Conservation (phyloP, 2,329 filamentous ascomycete species). For the Stagonosporopsis chrysanthemi region DNA sequence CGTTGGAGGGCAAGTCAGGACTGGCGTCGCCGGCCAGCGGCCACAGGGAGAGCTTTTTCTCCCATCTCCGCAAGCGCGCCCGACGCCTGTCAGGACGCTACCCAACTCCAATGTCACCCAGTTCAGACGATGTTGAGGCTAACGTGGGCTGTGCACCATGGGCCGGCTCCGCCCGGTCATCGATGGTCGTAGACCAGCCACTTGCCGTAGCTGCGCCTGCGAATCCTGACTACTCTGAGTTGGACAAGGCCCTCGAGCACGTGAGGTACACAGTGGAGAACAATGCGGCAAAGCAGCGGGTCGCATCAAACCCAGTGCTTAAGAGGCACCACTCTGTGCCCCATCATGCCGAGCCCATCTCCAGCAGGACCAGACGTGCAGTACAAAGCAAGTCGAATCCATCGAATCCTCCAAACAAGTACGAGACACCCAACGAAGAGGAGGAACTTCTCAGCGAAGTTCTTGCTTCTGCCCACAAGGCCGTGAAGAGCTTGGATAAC, state of each 20-base stretch:
- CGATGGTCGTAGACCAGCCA: constrained; percentile 72
- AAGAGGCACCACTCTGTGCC: constrained; percentile 59
- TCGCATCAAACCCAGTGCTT: constrained; percentile 55
- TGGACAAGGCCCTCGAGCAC: constrained; percentile 68
- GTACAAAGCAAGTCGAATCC: constrained; percentile 74
- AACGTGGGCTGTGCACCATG: constrained; percentile 90
- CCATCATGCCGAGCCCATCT: constrained; percentile 62
- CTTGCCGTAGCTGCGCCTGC: constrained; percentile 56
- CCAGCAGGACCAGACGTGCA: constrained; percentile 80
- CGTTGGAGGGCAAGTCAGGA: constrained; percentile 81
- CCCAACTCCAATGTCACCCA: constrained; percentile 79
- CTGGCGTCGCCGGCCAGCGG: constrained; percentile 78
- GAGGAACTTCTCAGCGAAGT: constrained; percentile 94
- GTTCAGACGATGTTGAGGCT: constrained; percentile 87
- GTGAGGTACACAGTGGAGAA: constrained; percentile 66
- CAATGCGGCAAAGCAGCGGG: constrained; percentile 47
- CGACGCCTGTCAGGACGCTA: constrained; percentile 91
- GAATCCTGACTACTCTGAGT: constrained; percentile 63
- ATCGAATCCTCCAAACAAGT: constrained; percentile 79
- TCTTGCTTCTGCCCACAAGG: constrained; percentile 77
- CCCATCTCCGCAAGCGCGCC: constrained; percentile 91
- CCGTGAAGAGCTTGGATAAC: constrained; percentile 72
- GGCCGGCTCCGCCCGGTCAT: constrained; percentile 80
- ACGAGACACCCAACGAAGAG: constrained; percentile 95
- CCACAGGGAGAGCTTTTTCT: constrained; percentile 97